Evolutionary conservation across 2,329 filamentous ascomycete genomes (phyloP), one percentile per base, ranked within the genome.

Genomic region (Sporothrix euskadiensis): DNA sequence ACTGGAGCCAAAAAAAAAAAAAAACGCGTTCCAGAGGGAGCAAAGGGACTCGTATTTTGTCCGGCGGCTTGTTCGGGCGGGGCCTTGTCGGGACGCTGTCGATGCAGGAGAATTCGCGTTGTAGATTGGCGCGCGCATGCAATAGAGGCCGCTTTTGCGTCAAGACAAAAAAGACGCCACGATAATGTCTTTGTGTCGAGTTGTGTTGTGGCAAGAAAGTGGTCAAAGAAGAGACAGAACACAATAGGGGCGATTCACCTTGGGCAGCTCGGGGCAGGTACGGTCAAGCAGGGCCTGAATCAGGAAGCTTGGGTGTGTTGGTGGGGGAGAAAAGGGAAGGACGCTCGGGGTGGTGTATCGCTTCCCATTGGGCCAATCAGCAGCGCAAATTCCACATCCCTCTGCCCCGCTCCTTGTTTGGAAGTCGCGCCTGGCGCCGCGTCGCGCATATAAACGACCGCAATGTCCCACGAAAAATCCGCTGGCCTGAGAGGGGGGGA

Each of bases 381-480:
- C 12, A 9, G 8, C 7, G 12, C 2, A 12, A 39, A 63, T 73
- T 73, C 41, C 59, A 69, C 70, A 68, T 72, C 74, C 75, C 73
- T 68, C 74, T 59, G 68, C 74, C 75, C 74, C 71, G 73, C 71
- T 52, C 71, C 69, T 75, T 75, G 72, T 73, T 75, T 73, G 70
- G 75, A 65, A 70, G 75, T 71, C 73, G 74, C 77, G 76, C 73
- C 74, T 59, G 56, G 66, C 75, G 78, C 76, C 77, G 78, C 77
- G 78, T 80, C 80, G 80, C 81, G 82, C 83, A 85, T 85, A 85
- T 85, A 85, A 85, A 85, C 83, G 82, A 75, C 78, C 78, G 79
- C 79, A 75, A 79, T 80, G 82, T 84, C 83, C 83, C 83, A 81
- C 80, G 76, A 77, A 77, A 75, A 77, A 76, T 74, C 74, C 73